A percentile compares a stretch with the other conserved stretches of the same genome.
These are phyloP conservation scores for Eucalyptus pauciflora DNA, from an alignment of 345 rosid species.

Conservation along the genomic window DNA sequence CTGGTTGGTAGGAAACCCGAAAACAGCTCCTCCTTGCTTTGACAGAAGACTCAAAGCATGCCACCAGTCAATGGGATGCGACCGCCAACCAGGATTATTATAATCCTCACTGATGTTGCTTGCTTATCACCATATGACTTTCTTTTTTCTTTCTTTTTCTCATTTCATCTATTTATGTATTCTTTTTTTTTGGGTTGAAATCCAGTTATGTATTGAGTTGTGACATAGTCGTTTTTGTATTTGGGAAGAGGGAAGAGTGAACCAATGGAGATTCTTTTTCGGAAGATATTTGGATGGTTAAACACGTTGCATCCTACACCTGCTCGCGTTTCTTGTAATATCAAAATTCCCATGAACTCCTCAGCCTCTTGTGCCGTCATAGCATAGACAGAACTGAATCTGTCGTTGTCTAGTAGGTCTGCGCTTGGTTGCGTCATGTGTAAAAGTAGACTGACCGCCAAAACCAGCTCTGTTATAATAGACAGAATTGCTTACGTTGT, in stretches of 20 bases:
- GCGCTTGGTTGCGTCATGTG: no score
- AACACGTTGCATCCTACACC: background rate
- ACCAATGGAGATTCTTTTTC: no score
- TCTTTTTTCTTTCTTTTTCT: no score
- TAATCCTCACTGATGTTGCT: conserved; percentile 11
- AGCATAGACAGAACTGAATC: background rate
- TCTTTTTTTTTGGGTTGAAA: no score
- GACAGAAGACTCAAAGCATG: conserved; percentile 15
- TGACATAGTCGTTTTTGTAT: no score
- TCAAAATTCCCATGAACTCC: no score
- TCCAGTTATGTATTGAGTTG: no score
- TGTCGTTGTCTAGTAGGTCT: background rate
- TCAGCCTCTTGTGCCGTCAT: background rate
- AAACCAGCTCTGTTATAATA: background rate
- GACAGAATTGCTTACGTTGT: background rate
- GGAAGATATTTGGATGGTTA: background rate
- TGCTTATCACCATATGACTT: conserved; percentile 1
- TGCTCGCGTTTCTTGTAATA: background rate
- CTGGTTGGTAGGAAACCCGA: no score
- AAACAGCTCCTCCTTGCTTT: no score
- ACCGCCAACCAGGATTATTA: conserved; percentile 33
- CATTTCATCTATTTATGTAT: no score
- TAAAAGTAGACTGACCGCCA: background rate
- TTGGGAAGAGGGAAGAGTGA: no score
- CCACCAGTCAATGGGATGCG: conserved; percentile 29